Conservation (phyloP, 2,329 filamentous ascomycete species). For the Penicillium concentricum region DNA sequence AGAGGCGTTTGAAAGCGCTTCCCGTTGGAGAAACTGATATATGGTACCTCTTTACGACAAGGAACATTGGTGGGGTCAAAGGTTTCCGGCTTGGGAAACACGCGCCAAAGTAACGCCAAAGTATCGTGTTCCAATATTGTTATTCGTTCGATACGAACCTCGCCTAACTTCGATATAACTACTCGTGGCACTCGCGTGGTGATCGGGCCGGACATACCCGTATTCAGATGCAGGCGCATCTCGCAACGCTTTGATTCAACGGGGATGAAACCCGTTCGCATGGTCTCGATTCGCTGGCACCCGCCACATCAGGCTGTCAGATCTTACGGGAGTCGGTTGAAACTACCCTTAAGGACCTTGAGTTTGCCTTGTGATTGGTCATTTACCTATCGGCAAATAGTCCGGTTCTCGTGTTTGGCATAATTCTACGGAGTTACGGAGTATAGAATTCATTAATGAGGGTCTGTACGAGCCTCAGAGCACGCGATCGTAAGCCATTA, state of each 20-base stretch:
- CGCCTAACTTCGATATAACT: conserved; percentile 1
- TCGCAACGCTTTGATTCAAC: neutral
- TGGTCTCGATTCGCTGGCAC: conserved; percentile 15
- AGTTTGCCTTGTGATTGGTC: conserved; percentile 8
- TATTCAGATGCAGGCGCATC: conserved; percentile 4
- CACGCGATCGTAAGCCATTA: neutral
- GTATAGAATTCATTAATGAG: neutral
- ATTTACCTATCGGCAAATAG: conserved; percentile 7
- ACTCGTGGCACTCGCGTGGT: conserved; percentile 8
- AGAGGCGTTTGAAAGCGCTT: conserved; percentile 7
- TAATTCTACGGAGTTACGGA: neutral
- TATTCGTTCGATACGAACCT: conserved; percentile 14
- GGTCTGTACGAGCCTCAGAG: conserved; percentile 1
- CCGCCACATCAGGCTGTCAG: conserved; percentile 12
- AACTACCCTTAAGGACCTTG: conserved; percentile 1
- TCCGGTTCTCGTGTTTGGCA: neutral
- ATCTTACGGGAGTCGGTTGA: conserved; percentile 4
- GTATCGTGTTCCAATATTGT: conserved; percentile 2
- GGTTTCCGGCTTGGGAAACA: conserved; percentile 7
- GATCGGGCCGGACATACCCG: conserved; percentile 7
- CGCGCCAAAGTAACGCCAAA: conserved; percentile 3
- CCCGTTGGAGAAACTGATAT: neutral
- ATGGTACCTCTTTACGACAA: neutral
- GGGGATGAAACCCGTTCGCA: neutral
- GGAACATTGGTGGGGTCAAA: conserved; percentile 7